These are phyloP conservation scores for Luffa aegyptiaca DNA, from an alignment of 306 rosid genomes.

Conservation along the genomic window DNA sequence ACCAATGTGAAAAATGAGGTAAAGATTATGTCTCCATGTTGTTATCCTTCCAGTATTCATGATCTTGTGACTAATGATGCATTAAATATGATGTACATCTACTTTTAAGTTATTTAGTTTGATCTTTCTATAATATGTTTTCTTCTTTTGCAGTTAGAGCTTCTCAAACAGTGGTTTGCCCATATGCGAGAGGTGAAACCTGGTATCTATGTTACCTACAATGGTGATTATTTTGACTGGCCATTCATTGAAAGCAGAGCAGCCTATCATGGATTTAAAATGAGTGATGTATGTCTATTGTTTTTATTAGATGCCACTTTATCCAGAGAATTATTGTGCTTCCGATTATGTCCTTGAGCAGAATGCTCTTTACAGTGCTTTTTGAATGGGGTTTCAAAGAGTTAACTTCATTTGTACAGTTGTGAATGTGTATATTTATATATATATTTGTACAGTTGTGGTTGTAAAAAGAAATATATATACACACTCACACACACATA, in stretches of 20 bases:
- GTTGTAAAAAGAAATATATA: not conserved
- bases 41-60: not conserved
- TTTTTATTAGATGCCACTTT: not conserved
- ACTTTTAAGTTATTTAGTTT: not conserved
- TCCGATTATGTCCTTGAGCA: not conserved
- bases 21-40: slow-evolving; percentile 13
- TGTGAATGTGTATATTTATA: not conserved
- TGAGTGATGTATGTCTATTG: slow-evolving; percentile 58
- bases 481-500: no score
- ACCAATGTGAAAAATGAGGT: slow-evolving; percentile 91
- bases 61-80: not conserved
- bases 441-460: not conserved
- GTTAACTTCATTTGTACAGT: not conserved
- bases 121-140: not conserved
- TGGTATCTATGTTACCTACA: slow-evolving; percentile 90
- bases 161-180: slow-evolving; percentile 81
- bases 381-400: not conserved
- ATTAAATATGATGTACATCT: not conserved
- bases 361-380: not conserved
- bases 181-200: slow-evolving; percentile 97
- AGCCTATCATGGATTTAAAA: slow-evolving; percentile 67
- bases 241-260: slow-evolving; percentile 95
- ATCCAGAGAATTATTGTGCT: not conserved
- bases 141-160: slow-evolving; percentile 57
- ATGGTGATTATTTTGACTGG: slow-evolving; percentile 97